Evolutionary conservation across 345 rosid species (phyloP).

Genomic region (Rhodamnia argentea): DNA sequence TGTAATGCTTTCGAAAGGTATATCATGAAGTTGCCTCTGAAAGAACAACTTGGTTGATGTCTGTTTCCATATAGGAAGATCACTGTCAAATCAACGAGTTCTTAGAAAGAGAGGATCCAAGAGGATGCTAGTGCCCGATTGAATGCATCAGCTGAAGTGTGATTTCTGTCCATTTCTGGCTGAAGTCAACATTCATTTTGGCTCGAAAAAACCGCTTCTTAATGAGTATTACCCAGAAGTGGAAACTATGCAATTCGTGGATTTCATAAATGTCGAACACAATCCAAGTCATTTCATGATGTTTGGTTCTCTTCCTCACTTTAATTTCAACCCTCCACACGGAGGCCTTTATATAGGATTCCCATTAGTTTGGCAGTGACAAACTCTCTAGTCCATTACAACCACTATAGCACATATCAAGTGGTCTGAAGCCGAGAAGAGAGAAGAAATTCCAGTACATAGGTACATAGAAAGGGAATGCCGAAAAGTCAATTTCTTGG

Average conservation of each 20-base stretch:
- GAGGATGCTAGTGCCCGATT: background rate
- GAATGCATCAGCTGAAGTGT: background rate
- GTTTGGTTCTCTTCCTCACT: background rate
- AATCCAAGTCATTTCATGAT: constrained; percentile 9
- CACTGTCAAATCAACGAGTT: background rate
- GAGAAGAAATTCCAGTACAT: background rate
- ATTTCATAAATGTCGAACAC: constrained; percentile 9
- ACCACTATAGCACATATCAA: background rate
- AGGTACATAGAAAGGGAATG: background rate
- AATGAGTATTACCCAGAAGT: background rate
- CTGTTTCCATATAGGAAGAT: background rate
- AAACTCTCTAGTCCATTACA: background rate
- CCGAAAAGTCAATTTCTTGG: background rate
- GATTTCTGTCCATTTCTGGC: background rate
- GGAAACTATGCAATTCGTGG: constrained; percentile 15
- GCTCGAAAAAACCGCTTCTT: background rate
- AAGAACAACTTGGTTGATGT: background rate
- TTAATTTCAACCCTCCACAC: background rate
- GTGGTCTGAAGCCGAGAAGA: background rate
- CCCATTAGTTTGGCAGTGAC: background rate
- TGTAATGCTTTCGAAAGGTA: background rate
- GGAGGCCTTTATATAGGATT: background rate
- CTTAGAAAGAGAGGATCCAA: background rate
- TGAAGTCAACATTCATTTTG: background rate
- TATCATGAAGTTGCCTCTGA: background rate